These are phyloP conservation scores for Aeminium ludgeri DNA, from an alignment of 495 filamentous ascomycete species.

Conservation along the genomic window DNA sequence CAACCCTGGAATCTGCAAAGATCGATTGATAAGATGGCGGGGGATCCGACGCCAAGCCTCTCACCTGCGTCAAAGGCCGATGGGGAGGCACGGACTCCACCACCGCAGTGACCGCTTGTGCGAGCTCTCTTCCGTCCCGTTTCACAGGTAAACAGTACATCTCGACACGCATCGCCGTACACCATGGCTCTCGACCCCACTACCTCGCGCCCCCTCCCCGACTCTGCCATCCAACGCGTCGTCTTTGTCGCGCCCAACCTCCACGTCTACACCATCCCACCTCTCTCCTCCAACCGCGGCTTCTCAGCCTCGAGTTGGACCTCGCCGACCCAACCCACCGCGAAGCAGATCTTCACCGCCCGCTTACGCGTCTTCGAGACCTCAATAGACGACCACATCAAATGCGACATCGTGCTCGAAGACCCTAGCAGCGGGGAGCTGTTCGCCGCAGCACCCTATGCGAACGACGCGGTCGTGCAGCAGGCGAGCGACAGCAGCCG, in stretches of 20 bases:
- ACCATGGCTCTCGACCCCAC: slow-evolving; percentile 32
- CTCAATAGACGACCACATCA: slow-evolving; percentile 32
- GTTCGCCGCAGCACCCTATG: slow-evolving; percentile 68
- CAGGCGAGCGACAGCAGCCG: slow-evolving; percentile 55
- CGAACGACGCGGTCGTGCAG: slow-evolving; percentile 39
- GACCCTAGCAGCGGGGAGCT: slow-evolving; percentile 50
- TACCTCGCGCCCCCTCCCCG: slow-evolving; percentile 39
- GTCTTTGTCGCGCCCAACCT: slow-evolving; percentile 52
- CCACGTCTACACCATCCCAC: slow-evolving; percentile 69
- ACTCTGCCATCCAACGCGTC: slow-evolving; percentile 63
- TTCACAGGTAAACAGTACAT: too few species aligned
- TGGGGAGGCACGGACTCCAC: too few species aligned
- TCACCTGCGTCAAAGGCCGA: too few species aligned
- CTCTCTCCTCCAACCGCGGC: slow-evolving; percentile 49
- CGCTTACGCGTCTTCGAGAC: slow-evolving; percentile 67
- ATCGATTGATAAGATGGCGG: too few species aligned
- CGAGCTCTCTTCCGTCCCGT: too few species aligned
- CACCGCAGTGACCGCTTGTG: too few species aligned
- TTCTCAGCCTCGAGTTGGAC: slow-evolving; percentile 64
- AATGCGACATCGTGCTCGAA: slow-evolving; percentile 58
- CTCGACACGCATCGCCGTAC: too few species aligned
- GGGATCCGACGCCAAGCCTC: too few species aligned
- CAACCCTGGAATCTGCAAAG: too few species aligned
- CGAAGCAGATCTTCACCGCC: slow-evolving; percentile 62
- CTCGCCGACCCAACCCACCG: slow-evolving; percentile 35